These are phyloP conservation scores for Puccinia triticina DNA, from an alignment of 1,284 basidiomycete genomes.

Conservation along the genomic window DNA sequence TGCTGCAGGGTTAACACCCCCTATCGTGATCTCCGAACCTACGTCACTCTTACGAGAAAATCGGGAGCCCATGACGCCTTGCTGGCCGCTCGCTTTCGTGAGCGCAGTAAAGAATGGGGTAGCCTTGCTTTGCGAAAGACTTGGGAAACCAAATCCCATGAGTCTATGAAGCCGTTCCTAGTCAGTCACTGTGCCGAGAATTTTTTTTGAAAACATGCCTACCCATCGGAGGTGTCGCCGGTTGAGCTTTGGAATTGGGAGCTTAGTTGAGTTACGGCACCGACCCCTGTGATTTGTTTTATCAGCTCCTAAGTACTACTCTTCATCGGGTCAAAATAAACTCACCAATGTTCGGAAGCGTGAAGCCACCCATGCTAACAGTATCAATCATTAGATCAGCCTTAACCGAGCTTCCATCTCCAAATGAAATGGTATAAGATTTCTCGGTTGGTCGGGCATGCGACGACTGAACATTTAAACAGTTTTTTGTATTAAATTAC, in stretches of 20 bases:
- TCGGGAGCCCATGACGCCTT: constrained; percentile 36
- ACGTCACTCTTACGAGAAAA: constrained; percentile 30
- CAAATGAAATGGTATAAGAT: constrained; percentile 29
- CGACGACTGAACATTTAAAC: constrained; percentile 9
- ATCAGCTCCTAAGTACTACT: no score
- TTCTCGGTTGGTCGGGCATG: not conserved
- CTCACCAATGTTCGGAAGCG: constrained; percentile 37
- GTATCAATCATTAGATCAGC: constrained; percentile 29
- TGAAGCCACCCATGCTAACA: constrained; percentile 23
- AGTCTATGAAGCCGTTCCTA: not conserved
- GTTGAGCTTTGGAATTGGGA: constrained; percentile 43
- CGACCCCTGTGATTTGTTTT: constrained; percentile 23
- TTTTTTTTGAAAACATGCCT: not conserved
- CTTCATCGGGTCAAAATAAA: not conserved
- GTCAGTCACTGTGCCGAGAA: not conserved
- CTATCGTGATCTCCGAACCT: constrained; percentile 38
- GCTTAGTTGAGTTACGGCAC: constrained; percentile 38
- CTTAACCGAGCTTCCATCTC: constrained; percentile 43
- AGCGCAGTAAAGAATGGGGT: constrained; percentile 37
- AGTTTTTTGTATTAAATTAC: not conserved
- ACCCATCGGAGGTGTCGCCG: constrained; percentile 46
- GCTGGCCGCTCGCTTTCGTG: constrained; percentile 5
- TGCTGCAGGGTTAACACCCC: constrained; percentile 28
- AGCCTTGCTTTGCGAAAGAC: constrained; percentile 39
- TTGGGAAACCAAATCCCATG: constrained; percentile 46